Percentiles rank a stretch among this genome's conserved stretches.
Conservation (phyloP, 345 rosid species). For the Populus deltoides region DNA sequence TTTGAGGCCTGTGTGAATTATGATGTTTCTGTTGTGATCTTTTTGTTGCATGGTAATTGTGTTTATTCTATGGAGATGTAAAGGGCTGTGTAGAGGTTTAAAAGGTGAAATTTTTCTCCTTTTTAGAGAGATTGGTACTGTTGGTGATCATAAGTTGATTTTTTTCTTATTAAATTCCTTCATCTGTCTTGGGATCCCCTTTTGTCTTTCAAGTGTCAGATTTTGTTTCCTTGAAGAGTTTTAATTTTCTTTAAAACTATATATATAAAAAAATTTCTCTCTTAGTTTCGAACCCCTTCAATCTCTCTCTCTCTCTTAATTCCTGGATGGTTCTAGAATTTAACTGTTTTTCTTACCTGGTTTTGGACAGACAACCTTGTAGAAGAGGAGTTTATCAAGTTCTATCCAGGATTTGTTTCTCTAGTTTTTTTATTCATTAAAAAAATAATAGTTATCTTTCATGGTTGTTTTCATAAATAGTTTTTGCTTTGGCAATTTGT, state of each 20-base stretch:
- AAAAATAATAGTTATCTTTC: not conserved
- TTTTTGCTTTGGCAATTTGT: conserved; percentile 30
- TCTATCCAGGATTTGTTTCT: conserved; percentile 1
- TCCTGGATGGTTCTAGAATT: not conserved
- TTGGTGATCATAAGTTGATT: conserved; percentile 13
- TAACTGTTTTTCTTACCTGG: not conserved
- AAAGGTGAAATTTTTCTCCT: conserved; percentile 12
- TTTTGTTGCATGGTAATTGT: conserved; percentile 19
- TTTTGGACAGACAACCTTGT: conserved; percentile 16
- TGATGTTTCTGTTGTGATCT: conserved; percentile 5
- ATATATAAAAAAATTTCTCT: not conserved
- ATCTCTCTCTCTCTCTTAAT: not conserved
- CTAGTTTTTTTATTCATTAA: not conserved
- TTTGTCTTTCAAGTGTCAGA: conserved; percentile 26
- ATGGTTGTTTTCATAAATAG: conserved; percentile 2
- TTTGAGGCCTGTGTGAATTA: conserved; percentile 18
- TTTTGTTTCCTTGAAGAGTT: conserved; percentile 18
- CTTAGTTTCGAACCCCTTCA: not conserved
- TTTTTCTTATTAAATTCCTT: conserved; percentile 24
- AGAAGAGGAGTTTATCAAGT: conserved; percentile 6
- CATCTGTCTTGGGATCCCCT: conserved; percentile 23
- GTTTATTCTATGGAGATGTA: conserved; percentile 6
- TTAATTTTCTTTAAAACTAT: not conserved
- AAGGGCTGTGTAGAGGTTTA: conserved; percentile 8
- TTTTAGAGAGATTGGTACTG: conserved; percentile 2